phyloP scores from a whole-genome alignment of 345 rosid genomes.

The Boechera retrofracta region DNA sequence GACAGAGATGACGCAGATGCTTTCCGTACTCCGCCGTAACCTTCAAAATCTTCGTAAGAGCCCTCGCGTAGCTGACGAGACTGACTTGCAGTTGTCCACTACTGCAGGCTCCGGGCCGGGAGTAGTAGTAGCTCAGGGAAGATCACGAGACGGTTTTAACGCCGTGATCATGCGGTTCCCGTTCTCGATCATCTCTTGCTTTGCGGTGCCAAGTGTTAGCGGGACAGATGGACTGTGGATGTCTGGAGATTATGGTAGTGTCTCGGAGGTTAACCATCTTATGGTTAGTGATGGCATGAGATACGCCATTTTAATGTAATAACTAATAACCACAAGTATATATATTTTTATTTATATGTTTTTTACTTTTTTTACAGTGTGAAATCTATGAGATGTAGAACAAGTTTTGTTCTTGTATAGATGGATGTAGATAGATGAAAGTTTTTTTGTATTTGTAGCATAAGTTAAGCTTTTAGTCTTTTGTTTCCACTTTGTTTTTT shows the following conservation, averaged over 20 bases:
- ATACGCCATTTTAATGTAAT: conserved; percentile 88
- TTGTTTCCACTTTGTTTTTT: background rate
- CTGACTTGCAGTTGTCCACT: conserved; percentile 20
- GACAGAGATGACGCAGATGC: conserved; percentile 50
- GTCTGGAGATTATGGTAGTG: conserved; percentile 61
- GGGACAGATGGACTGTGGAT: conserved; percentile 77
- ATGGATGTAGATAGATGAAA: background rate
- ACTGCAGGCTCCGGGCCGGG: conserved; percentile 19
- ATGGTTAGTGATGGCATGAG: conserved; percentile 94
- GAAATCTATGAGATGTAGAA: conserved; percentile 29
- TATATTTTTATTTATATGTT: background rate
- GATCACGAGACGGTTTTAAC: conserved; percentile 49
- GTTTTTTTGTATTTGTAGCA: background rate
- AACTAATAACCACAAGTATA: background rate
- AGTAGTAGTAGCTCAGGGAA: conserved; percentile 29
- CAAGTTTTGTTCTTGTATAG: conserved; percentile 34
- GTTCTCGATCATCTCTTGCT: conserved; percentile 64
- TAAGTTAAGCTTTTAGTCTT: background rate
- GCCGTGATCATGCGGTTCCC: conserved; percentile 56
- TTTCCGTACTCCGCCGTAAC: conserved; percentile 51
- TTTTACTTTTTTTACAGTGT: background rate
- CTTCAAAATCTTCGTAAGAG: conserved; percentile 64
- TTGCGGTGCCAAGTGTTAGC: conserved; percentile 66
- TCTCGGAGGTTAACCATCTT: conserved; percentile 80
- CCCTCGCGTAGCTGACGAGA: conserved; percentile 78